Percentiles rank a stretch among this genome's conserved stretches.
These are phyloP conservation scores for Rhododendron vialii DNA, from an alignment of 148 eudicot genomes.

Conservation along the genomic window DNA sequence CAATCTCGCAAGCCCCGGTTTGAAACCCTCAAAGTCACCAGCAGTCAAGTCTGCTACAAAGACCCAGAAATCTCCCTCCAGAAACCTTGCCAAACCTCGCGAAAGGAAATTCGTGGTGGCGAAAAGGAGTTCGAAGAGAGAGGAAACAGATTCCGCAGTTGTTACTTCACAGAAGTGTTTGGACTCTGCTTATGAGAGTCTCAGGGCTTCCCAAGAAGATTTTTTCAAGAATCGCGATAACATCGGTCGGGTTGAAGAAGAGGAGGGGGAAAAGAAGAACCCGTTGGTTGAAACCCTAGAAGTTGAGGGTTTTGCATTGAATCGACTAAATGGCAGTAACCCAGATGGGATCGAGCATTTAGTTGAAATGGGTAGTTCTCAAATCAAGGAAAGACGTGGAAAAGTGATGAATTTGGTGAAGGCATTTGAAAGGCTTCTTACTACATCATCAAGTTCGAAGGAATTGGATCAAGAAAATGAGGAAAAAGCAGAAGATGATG, in stretches of 20 bases:
- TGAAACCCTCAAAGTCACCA: conserved; percentile 30
- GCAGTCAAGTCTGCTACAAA: conserved; percentile 19
- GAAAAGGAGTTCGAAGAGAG: conserved; percentile 43
- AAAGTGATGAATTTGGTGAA: conserved; percentile 72
- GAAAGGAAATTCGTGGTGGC: conserved; percentile 81
- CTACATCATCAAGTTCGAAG: conserved; percentile 37
- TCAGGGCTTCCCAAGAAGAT: conserved; percentile 87
- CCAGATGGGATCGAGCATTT: conserved; percentile 23
- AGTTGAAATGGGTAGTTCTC: conserved; percentile 37
- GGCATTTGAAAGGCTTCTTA: conserved; percentile 69
- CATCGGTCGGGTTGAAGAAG: not conserved
- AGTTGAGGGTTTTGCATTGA: conserved; percentile 10
- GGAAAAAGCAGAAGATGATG: conserved; percentile 29
- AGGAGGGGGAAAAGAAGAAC: conserved; percentile 6
- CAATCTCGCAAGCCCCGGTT: conserved; percentile 28
- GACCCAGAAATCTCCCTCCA: conserved; percentile 29
- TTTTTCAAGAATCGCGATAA: conserved; percentile 47
- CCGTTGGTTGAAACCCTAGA: not conserved
- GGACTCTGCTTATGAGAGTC: conserved; percentile 73
- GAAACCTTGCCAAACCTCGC: conserved; percentile 49
- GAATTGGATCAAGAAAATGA: conserved; percentile 33
- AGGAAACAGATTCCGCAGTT: conserved; percentile 11
- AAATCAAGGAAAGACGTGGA: conserved; percentile 61
- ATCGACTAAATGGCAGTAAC: conserved; percentile 6
- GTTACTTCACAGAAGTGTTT: conserved; percentile 44